Evolutionary conservation across 2,329 filamentous ascomycete species (phyloP).

Genomic region (Xylariomycetidae sp.): DNA sequence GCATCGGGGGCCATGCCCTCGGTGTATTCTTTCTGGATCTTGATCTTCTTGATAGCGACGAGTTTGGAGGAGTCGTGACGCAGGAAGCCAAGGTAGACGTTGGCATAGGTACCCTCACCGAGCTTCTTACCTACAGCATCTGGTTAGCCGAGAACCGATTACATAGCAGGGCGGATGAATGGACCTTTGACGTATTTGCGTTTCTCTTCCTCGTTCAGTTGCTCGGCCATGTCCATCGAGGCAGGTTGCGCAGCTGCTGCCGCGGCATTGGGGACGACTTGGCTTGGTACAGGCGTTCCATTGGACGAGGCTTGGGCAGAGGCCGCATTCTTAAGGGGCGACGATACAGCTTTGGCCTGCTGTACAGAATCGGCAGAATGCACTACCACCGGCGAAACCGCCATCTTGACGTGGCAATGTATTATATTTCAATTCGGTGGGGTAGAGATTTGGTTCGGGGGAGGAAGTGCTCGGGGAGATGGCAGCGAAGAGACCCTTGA

Average conservation of each 20-base stretch:
- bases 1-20: slow-evolving; percentile 93
- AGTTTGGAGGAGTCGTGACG: slow-evolving; percentile 63
- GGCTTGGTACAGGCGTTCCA: slow-evolving; percentile 35
- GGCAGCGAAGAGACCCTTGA: no score
- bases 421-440: no score
- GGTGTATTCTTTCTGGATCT: slow-evolving; percentile 75
- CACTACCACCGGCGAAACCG: slow-evolving; percentile 25
- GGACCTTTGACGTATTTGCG: slow-evolving; percentile 83
- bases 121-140: slow-evolving; percentile 73
- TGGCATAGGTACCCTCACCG: slow-evolving; percentile 93
- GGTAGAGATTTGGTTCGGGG: no score
- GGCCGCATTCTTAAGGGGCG: slow-evolving; percentile 37
- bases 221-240: slow-evolving; percentile 61
- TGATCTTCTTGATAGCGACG: slow-evolving; percentile 93
- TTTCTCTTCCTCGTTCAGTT: slow-evolving; percentile 75
- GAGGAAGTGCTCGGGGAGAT: no score
- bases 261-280: slow-evolving; percentile 21
- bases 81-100: slow-evolving; percentile 85
- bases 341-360: slow-evolving; percentile 30
- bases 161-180: slow-evolving; percentile 7
- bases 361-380: slow-evolving; percentile 23
- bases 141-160: slow-evolving; percentile 3
- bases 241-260: slow-evolving; percentile 23
- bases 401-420: no score
- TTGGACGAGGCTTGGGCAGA: slow-evolving; percentile 37